Percentiles rank a stretch among this genome's conserved stretches.
phyloP scores from a whole-genome alignment of 2,329 filamentous ascomycete genomes.

The Colletotrichum endophyticum region DNA sequence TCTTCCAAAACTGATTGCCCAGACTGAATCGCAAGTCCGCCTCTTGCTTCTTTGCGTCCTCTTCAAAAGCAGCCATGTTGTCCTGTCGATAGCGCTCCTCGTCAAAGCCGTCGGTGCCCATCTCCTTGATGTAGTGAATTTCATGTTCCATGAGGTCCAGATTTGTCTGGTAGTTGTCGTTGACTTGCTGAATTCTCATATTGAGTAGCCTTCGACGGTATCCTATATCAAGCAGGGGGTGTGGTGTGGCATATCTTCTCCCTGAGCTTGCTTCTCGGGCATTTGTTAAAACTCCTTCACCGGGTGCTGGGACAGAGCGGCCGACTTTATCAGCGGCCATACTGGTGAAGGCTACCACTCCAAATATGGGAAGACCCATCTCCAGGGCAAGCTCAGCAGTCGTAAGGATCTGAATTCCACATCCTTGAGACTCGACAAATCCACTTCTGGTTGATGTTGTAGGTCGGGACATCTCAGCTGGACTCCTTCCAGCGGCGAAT shows the following conservation, averaged over 20 bases:
- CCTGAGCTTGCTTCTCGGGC: constrained; percentile 70
- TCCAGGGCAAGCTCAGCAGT: constrained; percentile 36
- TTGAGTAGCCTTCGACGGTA: constrained; percentile 95
- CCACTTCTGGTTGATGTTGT: constrained; percentile 34
- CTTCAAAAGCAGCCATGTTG: constrained; percentile 8
- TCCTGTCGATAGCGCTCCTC: not conserved
- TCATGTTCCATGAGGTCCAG: constrained; percentile 10
- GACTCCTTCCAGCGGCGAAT: constrained; percentile 27
- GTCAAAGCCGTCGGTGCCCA: not conserved
- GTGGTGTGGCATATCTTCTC: constrained; percentile 73
- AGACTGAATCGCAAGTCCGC: constrained; percentile 25
- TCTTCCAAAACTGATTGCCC: constrained; percentile 33
- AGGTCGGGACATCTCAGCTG: constrained; percentile 39
- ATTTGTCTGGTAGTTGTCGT: constrained; percentile 34
- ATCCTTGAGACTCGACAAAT: constrained; percentile 40
- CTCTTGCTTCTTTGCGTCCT: constrained; percentile 23
- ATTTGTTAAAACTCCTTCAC: constrained; percentile 36
- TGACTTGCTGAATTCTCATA: constrained; percentile 89
- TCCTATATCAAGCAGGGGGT: constrained; percentile 93
- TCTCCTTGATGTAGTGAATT: not conserved
- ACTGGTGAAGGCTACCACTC: constrained; percentile 33
- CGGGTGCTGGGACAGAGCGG: constrained; percentile 42
- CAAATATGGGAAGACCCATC: constrained; percentile 38
- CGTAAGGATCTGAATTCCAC: constrained; percentile 38
- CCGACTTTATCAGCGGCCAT: constrained; percentile 38